Base-by-base conservation (phyloP, 139 green algal genomes). In the Micractinium sp. region DNA sequence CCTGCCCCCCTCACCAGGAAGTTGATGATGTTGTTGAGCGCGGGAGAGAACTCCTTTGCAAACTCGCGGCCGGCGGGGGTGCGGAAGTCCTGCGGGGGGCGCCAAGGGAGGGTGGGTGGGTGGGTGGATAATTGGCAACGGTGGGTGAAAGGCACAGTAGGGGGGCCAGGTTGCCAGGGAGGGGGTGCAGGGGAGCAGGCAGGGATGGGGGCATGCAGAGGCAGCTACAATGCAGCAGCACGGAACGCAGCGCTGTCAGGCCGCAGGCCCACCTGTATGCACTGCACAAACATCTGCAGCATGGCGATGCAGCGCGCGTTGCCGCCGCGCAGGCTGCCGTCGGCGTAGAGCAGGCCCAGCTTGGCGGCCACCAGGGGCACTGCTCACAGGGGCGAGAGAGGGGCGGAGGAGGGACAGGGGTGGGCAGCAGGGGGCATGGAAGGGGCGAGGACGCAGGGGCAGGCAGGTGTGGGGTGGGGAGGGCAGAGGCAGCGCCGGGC, bases 291-390 rank as follows among this genome's bases (percentile, higher is more conserved):
- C 19, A 94, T 93, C 66, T 95, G 80, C 47, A 99, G 93, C 95
- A 99, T 95, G 41, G 97, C 97, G n/a, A 97, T 87, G 88, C 95
- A 97, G 76, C 97, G 94, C 25, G 95, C 96, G 71, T 96, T 98
- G 87, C 89, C 95, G 75, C 97, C 97, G 3, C 75, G 87, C 71
- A 99, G 91, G 53, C 79, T 94, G 47, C 97, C 95, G 61, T 97
- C 94, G 15, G 95, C 94, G 85, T 97, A 98, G 0, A 89, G 86
- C 89, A 98, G 90, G 19, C 96, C 97, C 88, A 99, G 94, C 87
- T 96, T 90, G 83, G 97, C 89, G 23, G 98, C 92, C 0, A 91
- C 92, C 22, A 97, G 94, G 76, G 97, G 96, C 81, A 87, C 81
- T 82, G 87, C 67, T n/a, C n/a, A n/a, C n/a, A 47, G 80, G 13